phyloP scores from a whole-genome alignment of 768 basidiomycete genomes.

The Suillus occidentalis region DNA sequence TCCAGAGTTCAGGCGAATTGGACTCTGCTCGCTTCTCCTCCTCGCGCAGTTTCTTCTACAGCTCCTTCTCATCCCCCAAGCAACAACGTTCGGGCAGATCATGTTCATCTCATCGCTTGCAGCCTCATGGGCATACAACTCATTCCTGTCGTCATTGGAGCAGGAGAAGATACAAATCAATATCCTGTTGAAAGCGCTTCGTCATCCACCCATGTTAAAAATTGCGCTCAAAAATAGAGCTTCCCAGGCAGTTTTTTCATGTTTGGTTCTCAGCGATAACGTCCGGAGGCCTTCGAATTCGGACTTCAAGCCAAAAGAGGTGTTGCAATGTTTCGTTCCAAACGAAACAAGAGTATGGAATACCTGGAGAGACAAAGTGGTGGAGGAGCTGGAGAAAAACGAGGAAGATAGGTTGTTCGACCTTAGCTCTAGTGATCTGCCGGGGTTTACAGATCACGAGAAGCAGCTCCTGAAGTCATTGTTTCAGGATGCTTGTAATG shows the following conservation, averaged over 20 bases:
- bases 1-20: constrained; percentile 21
- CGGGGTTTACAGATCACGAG: not conserved
- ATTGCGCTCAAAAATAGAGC: constrained; percentile 16
- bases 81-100: constrained; percentile 34
- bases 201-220: constrained; percentile 16
- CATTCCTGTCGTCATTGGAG: constrained; percentile 39
- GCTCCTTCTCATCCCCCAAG: constrained; percentile 36
- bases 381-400: constrained; percentile 16
- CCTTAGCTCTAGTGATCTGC: not conserved
- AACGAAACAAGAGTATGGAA: constrained; percentile 30
- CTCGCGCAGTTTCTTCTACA: constrained; percentile 34
- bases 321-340: constrained; percentile 21
- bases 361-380: constrained; percentile 27
- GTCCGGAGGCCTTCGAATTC: not conserved
- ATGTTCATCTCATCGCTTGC: constrained; percentile 33
- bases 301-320: constrained; percentile 7
- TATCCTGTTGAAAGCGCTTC: constrained; percentile 18
- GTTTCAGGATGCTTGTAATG: not conserved
- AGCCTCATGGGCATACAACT: constrained; percentile 37
- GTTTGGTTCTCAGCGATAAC: constrained; percentile 19
- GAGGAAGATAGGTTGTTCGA: constrained; percentile 4
- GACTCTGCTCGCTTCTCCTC: constrained; percentile 32
- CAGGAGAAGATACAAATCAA: constrained; percentile 28
- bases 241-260: constrained; percentile 23
- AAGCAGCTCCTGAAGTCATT: not conserved